Evolutionary conservation across 164 flowering plant species (phyloP).

Genomic region (Chimonanthus praecox): DNA sequence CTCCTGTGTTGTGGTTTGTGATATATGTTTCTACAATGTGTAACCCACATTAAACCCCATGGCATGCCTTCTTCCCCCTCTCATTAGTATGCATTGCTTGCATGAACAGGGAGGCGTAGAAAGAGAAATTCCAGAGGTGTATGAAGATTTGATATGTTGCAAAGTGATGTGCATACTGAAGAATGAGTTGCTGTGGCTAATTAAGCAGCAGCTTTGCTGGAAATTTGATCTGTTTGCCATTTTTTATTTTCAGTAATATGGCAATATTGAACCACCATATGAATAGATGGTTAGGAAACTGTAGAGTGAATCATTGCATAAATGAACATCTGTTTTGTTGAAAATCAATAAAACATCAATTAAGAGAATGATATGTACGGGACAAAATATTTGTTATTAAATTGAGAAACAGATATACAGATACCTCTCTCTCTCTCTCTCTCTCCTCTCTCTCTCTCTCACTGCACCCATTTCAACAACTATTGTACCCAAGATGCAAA

Average conservation of each 20-base stretch:
- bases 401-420: too few species aligned
- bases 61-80: not conserved
- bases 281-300: too few species aligned
- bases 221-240: not conserved
- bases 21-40: too few species aligned
- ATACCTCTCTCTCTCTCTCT: too few species aligned
- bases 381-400: too few species aligned
- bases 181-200: not conserved
- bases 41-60: not conserved
- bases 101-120: constrained; percentile 13
- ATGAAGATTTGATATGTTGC: not conserved
- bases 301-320: not conserved
- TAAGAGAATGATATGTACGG: too few species aligned
- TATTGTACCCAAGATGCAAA: too few species aligned
- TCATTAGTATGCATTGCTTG: not conserved
- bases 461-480: too few species aligned
- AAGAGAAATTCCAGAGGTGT: constrained; percentile 6
- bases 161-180: not conserved
- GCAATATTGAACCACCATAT: not conserved
- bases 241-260: not conserved
- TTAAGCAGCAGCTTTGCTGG: not conserved
- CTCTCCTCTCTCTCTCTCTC: too few species aligned
- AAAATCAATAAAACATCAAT: too few species aligned
- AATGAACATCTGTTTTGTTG: not conserved
- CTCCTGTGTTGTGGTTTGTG: too few species aligned